Evolutionary conservation across 2,329 filamentous ascomycete species (phyloP), one percentile per base, ranked within the genome.

Genomic region (Arthroderma uncinatum): DNA sequence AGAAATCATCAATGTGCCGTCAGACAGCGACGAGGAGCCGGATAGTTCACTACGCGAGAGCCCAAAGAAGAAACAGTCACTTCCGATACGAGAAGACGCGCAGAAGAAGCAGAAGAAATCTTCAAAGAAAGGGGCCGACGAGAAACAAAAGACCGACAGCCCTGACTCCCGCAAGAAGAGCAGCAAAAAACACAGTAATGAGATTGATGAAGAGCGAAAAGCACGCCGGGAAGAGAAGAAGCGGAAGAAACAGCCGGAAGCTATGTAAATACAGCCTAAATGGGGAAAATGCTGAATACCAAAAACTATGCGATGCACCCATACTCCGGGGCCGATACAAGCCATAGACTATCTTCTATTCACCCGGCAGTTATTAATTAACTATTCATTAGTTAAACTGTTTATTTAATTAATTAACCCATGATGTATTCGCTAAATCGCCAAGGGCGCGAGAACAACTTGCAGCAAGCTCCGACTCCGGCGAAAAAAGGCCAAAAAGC

Each of bases 51-150:
- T 7, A n/a, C 12, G n/a, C 25, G 39, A 14, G 55, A 12, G 65
- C 68, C 34, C 74, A 73, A 74, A 74, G 62, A 68, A 69, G 12
- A 74, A 73, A 63, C 72, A 73, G 61, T 16, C 54, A 48, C 66
- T 68, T 12, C 39, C 53, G 33, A 40, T 37, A 8, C 33, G 37
- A 8, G 33, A 33, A 23, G 37, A 48, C 28, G 19, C 36, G 33
- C 19, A 30, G 28, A 54, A 25, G 23, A 39, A 23, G 36, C 36
- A 23, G 39, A 56, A 54, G 34, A 44, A 33, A 8, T 16, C n/a
- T 14, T n/a, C n/a, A 19, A 40, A 56, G 16, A 54, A 57, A 30
- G 53, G 58, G 21, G 55, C 40, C 30, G 21, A 52, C 12, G 53
- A 56, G 25, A 55, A 57, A 39, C 47, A 54, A 53, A 30, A 23